Percentiles rank a stretch among this genome's conserved stretches.
Conservation (phyloP, 371 early-diverging fungal species). For the Mucor racemosus region DNA sequence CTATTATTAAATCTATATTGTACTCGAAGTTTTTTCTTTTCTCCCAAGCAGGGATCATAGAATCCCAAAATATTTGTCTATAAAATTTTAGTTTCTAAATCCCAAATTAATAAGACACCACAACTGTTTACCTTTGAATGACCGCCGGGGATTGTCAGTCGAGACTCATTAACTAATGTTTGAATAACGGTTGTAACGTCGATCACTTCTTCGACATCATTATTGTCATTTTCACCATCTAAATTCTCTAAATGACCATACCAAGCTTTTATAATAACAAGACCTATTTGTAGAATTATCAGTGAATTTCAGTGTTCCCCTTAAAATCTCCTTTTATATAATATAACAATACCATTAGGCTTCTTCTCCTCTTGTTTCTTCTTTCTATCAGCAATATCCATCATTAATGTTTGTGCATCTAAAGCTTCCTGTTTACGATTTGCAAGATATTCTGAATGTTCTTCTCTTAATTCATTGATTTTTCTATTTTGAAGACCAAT, state of each 20-base stretch:
- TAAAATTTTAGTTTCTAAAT: neutral
- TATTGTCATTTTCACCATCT: conserved; percentile 36
- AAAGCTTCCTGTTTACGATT: conserved; percentile 79
- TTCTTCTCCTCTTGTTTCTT: conserved; percentile 68
- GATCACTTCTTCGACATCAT: conserved; percentile 53
- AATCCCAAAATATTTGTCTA: conserved; percentile 90
- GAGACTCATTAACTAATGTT: conserved; percentile 80
- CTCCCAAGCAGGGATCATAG: conserved; percentile 95
- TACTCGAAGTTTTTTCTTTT: conserved; percentile 80
- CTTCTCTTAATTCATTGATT: conserved; percentile 72
- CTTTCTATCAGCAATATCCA: conserved; percentile 72
- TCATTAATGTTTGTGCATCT: conserved; percentile 77
- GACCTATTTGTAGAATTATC: conserved; percentile 47
- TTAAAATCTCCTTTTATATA: neutral
- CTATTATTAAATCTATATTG: conserved; percentile 85
- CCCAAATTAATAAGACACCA: neutral
- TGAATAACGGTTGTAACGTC: conserved; percentile 91
- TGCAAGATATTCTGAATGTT: conserved; percentile 76
- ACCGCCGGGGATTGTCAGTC: conserved; percentile 86
- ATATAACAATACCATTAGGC: conserved; percentile 49
- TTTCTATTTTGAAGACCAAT: conserved; percentile 49
- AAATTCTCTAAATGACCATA: conserved; percentile 80
- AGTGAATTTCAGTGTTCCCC: neutral
- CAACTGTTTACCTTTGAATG: conserved; percentile 76
- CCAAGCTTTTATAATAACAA: conserved; percentile 85